Conservation (phyloP, 148 eudicot species). For the Dianthus caryophyllus region DNA sequence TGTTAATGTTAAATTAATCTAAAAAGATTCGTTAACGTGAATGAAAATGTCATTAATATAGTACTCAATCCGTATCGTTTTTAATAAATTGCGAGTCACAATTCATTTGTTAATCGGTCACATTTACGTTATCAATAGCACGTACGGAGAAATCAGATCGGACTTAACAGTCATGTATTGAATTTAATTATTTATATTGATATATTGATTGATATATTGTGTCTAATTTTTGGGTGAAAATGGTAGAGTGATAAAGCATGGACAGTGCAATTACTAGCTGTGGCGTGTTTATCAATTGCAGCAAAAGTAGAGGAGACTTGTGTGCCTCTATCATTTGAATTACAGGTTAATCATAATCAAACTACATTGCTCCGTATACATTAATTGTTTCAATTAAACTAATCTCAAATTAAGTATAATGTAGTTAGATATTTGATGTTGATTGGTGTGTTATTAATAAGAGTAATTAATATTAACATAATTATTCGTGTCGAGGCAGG, state of each 20-base stretch:
- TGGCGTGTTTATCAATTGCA: constrained; percentile 85
- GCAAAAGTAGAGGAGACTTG: constrained; percentile 67
- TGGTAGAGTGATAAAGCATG: constrained; percentile 54
- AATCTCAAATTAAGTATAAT: not conserved
- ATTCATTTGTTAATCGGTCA: too few species aligned
- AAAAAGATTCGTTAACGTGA: too few species aligned
- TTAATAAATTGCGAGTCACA: too few species aligned
- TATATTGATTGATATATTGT: constrained; percentile 4
- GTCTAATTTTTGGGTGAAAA: not conserved
- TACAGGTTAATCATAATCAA: constrained; percentile 52
- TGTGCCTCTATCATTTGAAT: constrained; percentile 42
- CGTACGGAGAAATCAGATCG: too few species aligned
- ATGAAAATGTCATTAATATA: too few species aligned
- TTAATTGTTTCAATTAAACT: not conserved
- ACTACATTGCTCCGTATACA: not conserved
- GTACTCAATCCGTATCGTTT: too few species aligned
- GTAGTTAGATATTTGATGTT: not conserved
- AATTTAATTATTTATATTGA: not conserved
- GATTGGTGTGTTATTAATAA: not conserved
- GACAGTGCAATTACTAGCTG: constrained; percentile 71
- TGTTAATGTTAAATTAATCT: too few species aligned
- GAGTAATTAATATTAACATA: too few species aligned
- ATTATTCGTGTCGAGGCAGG: constrained; percentile 36
- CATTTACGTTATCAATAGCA: too few species aligned
- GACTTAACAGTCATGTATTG: too few species aligned